Evolutionary conservation across 306 rosid species (phyloP), one percentile per base, ranked within the genome.

Genomic region (Inga leiocalycina): DNA sequence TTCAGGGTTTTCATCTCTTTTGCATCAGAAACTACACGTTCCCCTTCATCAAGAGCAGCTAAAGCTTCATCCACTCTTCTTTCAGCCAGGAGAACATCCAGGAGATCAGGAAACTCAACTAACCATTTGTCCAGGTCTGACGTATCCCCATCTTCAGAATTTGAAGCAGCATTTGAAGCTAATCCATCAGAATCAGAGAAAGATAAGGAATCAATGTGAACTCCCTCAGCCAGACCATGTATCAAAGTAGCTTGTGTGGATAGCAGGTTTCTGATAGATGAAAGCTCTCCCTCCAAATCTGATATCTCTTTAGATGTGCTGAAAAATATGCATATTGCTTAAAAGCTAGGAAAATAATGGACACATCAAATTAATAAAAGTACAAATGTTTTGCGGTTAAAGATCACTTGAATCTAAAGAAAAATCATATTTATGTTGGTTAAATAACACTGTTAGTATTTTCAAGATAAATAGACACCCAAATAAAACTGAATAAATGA

Each of bases 251-350:
- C 97, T 90, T 94, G 99, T 49, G 98, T 97, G 56, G 99, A 97
- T 59, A 97, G 91, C 84, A 97, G 95, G 88, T 90, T 97, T 88
- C 98, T 91, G 82, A 97, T 94, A 44, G 99, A 94, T 3, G 97
- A 97, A 83, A 97, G 99, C 86, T 97, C 97, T 73, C 97, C 98
- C 64, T 94, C 99, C 72, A 97, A 86, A 86, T 97, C 99, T 4
- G 99, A 97, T 86, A 97, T 94, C 88, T 97, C 99, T 86, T 94
- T 97, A 35, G 99, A 97, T 72, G 99, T 97, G 81, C 99, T 97
- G 93, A 37, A 81, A 90, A 80, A 85, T 86, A 80, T 51, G 81
- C 69, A 90, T 46, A 75, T 88, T 34, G 39, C 71, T 65, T 65
- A 64, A 30, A 64, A 5, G 3, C 70, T 64, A 64, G 7, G 75